phyloP scores from a whole-genome alignment of 352 stramenopile genomes.

The Globisporangium cederbergense region DNA sequence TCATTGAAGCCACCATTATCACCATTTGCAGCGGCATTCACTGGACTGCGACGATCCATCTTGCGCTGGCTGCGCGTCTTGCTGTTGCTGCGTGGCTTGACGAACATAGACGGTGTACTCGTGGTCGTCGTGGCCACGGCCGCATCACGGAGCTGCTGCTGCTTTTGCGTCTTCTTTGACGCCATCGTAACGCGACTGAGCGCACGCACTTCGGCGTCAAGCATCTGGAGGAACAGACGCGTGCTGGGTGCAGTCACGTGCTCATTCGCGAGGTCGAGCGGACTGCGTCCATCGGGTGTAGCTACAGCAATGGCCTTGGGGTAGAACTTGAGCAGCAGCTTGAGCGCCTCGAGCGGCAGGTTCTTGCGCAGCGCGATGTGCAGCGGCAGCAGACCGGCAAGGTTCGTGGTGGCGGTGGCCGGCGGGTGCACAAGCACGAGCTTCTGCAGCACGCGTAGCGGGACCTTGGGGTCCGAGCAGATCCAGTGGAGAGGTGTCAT shows the following conservation, averaged over 20 bases:
- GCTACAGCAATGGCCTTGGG: constrained; percentile 39
- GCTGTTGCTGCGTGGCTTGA: not conserved
- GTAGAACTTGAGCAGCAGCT: constrained; percentile 68
- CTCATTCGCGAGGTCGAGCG: constrained; percentile 42
- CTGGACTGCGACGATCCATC: not conserved
- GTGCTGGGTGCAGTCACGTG: constrained; percentile 25
- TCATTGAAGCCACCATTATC: too few relatives aligned
- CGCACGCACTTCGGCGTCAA: constrained; percentile 34
- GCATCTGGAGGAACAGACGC: constrained; percentile 32
- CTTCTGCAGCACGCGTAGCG: constrained; percentile 56
- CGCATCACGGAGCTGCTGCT: constrained; percentile 10
- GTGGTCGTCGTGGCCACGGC: not conserved
- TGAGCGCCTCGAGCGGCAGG: constrained; percentile 52
- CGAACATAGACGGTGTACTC: not conserved
- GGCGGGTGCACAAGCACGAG: constrained; percentile 47
- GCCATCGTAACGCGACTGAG: constrained; percentile 16
- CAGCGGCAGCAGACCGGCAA: constrained; percentile 58
- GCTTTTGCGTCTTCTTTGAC: constrained; percentile 12
- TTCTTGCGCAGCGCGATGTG: constrained; percentile 67
- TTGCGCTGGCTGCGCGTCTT: not conserved
- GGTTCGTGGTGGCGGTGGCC: constrained; percentile 39
- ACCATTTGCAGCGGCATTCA: not conserved
- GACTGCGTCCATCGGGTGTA: constrained; percentile 51
- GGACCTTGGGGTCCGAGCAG: constrained; percentile 70
- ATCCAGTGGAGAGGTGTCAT: constrained; percentile 86